Evolutionary conservation across 1,139 yeast genomes (phyloP).

Genomic region (Suhomyces maxii): DNA sequence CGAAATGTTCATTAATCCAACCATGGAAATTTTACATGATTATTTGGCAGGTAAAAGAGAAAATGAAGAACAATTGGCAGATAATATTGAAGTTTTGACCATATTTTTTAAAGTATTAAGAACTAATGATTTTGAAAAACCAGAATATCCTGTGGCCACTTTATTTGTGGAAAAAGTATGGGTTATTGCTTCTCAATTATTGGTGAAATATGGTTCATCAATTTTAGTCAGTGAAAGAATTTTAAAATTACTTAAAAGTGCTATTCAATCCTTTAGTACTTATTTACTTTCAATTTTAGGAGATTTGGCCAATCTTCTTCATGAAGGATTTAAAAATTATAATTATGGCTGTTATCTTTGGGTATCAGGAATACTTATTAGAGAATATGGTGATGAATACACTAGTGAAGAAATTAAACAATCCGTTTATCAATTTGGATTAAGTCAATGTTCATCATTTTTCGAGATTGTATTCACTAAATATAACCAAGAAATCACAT

Average conservation of each 20-base stretch:
- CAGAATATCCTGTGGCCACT: slow-evolving; percentile 55
- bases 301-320: slow-evolving; percentile 59
- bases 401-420: slow-evolving; percentile 36
- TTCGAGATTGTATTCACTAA: slow-evolving; percentile 31
- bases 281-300: slow-evolving; percentile 64
- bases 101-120: slow-evolving; percentile 66
- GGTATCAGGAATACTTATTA: slow-evolving; percentile 82
- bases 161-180: slow-evolving; percentile 56
- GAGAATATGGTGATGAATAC: slow-evolving; percentile 72
- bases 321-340: slow-evolving; percentile 68
- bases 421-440: slow-evolving; percentile 50
- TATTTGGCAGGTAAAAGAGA: slow-evolving; percentile 12
- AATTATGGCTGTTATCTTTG: slow-evolving; percentile 83
- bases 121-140: slow-evolving; percentile 34
- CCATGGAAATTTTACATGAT: slow-evolving; percentile 50
- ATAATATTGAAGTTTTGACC: slow-evolving; percentile 71
- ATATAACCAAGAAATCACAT: slow-evolving; percentile 31
- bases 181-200: slow-evolving; percentile 54
- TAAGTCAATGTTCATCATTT: slow-evolving; percentile 46
- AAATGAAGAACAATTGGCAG: slow-evolving; percentile 44
- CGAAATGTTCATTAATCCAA: slow-evolving; percentile 66
- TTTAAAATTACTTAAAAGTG: slow-evolving; percentile 64
- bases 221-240: slow-evolving; percentile 70
- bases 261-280: slow-evolving; percentile 68
- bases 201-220: slow-evolving; percentile 55